Conservation (phyloP, 805 yeast genomes). For the Hanseniaspora hatyaiensis region DNA sequence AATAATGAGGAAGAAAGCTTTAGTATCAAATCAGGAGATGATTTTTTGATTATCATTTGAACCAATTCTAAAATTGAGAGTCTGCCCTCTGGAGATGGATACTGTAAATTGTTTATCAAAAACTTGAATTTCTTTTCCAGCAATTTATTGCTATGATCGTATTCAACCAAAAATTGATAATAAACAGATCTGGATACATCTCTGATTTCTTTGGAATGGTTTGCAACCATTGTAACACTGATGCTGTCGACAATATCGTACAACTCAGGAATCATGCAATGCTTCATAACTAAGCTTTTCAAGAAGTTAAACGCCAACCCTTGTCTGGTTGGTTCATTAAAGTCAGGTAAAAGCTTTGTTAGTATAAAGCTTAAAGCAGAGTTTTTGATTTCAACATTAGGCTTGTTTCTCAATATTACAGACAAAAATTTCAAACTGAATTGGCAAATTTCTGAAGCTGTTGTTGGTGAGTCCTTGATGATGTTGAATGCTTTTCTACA, state of each 20-base stretch:
- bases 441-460: conserved; percentile 71
- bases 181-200: conserved; percentile 74
- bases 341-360: conserved; percentile 65
- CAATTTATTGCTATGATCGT: conserved; percentile 82
- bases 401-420: conserved; percentile 54
- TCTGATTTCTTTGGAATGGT: conserved; percentile 70
- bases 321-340: conserved; percentile 81
- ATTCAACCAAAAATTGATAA: conserved; percentile 79
- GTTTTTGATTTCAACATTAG: conserved; percentile 51
- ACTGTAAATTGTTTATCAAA: conserved; percentile 66
- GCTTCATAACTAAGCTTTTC: conserved; percentile 63
- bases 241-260: conserved; percentile 79
- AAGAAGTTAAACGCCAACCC: conserved; percentile 78
- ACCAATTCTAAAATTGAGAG: conserved; percentile 83
- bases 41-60: conserved; percentile 54
- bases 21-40: conserved; percentile 46
- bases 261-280: conserved; percentile 69
- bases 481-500: conserved; percentile 51
- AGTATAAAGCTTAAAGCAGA: conserved; percentile 63
- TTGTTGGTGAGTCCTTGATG: conserved; percentile 63
- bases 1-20: conserved; percentile 67
- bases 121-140: conserved; percentile 72
- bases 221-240: conserved; percentile 76
- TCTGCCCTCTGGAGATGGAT: conserved; percentile 78
- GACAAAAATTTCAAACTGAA: conserved; percentile 64